Conservation (phyloP, 148 eudicot genomes). For the Vaccinium darrowii region DNA sequence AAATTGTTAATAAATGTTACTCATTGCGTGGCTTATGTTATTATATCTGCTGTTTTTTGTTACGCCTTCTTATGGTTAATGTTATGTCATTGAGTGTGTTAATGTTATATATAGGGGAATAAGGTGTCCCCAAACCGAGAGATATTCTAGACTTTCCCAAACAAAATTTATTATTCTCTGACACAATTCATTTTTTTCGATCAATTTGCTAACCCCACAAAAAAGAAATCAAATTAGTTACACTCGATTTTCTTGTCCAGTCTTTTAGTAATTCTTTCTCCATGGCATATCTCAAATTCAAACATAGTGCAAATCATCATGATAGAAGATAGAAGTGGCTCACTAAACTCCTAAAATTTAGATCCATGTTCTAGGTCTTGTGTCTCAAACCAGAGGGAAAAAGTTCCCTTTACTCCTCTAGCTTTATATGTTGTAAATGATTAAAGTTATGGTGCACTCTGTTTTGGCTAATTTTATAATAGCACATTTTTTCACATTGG, state of each 20-base stretch:
- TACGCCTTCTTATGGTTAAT: too few species aligned
- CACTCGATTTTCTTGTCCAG: neutral
- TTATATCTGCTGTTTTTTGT: too few species aligned
- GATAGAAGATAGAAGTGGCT: neutral
- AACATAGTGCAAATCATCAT: neutral
- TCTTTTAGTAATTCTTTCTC: neutral
- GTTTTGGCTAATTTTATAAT: neutral
- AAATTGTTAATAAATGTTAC: too few species aligned
- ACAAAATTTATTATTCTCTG: too few species aligned
- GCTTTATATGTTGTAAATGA: slow-evolving; percentile 5
- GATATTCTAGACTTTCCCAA: too few species aligned
- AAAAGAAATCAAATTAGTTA: neutral
- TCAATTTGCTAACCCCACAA: too few species aligned
- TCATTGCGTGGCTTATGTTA: too few species aligned
- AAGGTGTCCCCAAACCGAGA: too few species aligned
- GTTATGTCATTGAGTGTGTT: too few species aligned
- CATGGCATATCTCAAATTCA: too few species aligned
- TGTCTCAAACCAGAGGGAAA: neutral
- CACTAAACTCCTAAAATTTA: neutral
- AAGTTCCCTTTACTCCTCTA: neutral
- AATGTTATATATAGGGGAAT: too few species aligned
- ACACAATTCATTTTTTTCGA: too few species aligned
- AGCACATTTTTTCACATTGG: neutral
- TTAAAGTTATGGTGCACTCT: neutral
- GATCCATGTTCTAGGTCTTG: neutral